phyloP scores from a whole-genome alignment of 192 early-diverging fungal genomes.

The Funneliformis mosseae region DNA sequence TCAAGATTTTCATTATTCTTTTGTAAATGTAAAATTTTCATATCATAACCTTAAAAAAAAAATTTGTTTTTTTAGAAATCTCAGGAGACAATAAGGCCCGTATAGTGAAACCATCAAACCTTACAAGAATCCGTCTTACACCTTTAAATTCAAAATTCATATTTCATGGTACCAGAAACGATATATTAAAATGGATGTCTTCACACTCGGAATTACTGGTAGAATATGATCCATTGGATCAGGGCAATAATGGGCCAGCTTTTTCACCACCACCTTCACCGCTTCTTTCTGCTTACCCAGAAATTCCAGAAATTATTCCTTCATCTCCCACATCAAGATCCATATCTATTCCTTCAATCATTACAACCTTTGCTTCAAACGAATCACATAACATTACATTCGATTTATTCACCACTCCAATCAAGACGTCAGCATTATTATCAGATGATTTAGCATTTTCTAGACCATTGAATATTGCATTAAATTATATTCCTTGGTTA shows the following conservation, averaged over 20 bases:
- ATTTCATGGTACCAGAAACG: conserved; percentile 18
- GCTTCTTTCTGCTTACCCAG: not conserved
- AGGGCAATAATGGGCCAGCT: not conserved
- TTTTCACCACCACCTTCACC: conserved; percentile 25
- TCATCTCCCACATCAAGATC: not conserved
- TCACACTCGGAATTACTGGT: not conserved
- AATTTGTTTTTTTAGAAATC: not conserved
- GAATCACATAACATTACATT: not conserved
- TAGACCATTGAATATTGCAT: conserved; percentile 23
- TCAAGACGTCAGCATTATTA: not conserved
- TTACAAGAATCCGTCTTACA: conserved; percentile 18
- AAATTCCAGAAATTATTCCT: not conserved
- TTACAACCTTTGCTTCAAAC: not conserved
- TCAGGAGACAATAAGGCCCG: not conserved
- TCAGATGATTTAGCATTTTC: not conserved
- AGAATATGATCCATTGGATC: conserved; percentile 17
- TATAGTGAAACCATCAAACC: conserved; percentile 5
- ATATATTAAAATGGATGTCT: conserved; percentile 27
- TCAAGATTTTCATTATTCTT: not conserved
- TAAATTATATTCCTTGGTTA: conserved; percentile 23
- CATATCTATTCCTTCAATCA: not conserved
- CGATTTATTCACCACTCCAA: conserved; percentile 3
- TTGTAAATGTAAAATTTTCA: not conserved
- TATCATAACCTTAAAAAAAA: not conserved
- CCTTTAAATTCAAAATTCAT: conserved; percentile 13